phyloP scores from a whole-genome alignment of 352 stramenopile species.

The Globisporangium echinulatum region DNA sequence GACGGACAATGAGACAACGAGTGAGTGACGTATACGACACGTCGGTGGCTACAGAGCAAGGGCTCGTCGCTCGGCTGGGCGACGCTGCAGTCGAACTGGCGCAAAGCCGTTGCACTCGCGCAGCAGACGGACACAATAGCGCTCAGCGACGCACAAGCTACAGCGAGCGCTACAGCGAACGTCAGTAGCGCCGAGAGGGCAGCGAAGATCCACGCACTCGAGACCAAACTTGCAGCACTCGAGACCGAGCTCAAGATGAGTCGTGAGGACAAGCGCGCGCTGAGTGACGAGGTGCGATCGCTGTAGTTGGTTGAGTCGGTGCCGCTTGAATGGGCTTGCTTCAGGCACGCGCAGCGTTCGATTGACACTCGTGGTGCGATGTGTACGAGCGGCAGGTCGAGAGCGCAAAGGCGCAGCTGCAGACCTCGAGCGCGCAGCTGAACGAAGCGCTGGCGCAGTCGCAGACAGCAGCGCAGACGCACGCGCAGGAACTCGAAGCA shows the following conservation, averaged over 20 bases:
- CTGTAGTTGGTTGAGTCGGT: too few relatives aligned
- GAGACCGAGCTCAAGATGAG: slow-evolving; percentile 1
- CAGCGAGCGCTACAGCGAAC: background rate
- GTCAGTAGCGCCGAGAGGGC: slow-evolving; percentile 3
- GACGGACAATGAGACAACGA: too few relatives aligned
- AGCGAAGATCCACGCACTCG: slow-evolving; percentile 4
- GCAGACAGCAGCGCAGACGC: background rate
- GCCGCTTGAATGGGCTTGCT: too few relatives aligned
- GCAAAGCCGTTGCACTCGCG: slow-evolving; percentile 6
- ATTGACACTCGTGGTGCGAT: background rate
- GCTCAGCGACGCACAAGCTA: background rate
- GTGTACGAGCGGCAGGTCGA: background rate
- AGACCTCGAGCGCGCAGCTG: background rate
- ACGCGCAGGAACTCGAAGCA: slow-evolving; percentile 3
- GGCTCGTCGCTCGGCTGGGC: slow-evolving; percentile 8
- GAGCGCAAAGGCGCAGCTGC: background rate
- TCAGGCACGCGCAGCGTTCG: too few relatives aligned
- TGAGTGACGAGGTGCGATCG: slow-evolving; percentile 7
- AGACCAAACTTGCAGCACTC: slow-evolving; percentile 14
- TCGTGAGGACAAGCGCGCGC: background rate
- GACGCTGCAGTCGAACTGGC: slow-evolving; percentile 15
- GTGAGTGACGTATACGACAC: background rate
- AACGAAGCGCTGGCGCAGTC: background rate
- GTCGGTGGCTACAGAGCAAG: slow-evolving; percentile 11
- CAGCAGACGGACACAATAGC: slow-evolving; percentile 2